Conservation (phyloP, 768 basidiomycete species). For the Mycena albidolilacea region DNA sequence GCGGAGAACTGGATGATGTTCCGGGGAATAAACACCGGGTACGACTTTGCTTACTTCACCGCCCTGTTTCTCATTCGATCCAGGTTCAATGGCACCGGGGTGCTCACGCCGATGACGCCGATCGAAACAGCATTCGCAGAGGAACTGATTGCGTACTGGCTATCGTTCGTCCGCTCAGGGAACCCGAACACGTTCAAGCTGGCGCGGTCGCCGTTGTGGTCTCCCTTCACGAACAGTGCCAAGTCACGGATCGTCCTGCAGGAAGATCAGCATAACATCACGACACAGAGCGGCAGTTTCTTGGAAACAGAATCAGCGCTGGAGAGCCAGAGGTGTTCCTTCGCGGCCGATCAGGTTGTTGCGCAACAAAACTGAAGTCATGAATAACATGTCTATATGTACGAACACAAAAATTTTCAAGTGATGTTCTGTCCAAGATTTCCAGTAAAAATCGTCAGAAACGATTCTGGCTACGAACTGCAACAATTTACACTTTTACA, state of each 20-base stretch:
- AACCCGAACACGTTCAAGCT: conserved; percentile 72
- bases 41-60: conserved; percentile 21
- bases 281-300: conserved; percentile 56
- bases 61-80: neutral
- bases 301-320: conserved; percentile 55
- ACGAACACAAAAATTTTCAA: neutral
- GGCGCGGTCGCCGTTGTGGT: conserved; percentile 65
- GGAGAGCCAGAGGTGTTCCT: conserved; percentile 57
- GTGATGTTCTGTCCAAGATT: too few species aligned
- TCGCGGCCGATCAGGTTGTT: conserved; percentile 52
- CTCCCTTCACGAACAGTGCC: conserved; percentile 49
- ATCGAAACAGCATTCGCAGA: conserved; percentile 66
- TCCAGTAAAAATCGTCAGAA: too few species aligned
- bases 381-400: neutral
- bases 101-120: conserved; percentile 62
- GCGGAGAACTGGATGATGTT: conserved; percentile 83
- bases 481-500: neutral
- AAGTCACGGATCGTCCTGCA: conserved; percentile 63
- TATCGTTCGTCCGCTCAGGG: conserved; percentile 73
- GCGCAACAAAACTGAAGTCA: conserved; percentile 53
- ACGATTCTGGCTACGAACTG: too few species aligned
- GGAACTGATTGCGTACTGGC: conserved; percentile 77
- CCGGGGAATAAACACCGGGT: conserved; percentile 73
- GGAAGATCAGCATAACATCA: conserved; percentile 49
- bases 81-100: conserved; percentile 68